These are phyloP conservation scores for Cucurbita ficifolia DNA, from an alignment of 306 rosid genomes.

Conservation along the genomic window DNA sequence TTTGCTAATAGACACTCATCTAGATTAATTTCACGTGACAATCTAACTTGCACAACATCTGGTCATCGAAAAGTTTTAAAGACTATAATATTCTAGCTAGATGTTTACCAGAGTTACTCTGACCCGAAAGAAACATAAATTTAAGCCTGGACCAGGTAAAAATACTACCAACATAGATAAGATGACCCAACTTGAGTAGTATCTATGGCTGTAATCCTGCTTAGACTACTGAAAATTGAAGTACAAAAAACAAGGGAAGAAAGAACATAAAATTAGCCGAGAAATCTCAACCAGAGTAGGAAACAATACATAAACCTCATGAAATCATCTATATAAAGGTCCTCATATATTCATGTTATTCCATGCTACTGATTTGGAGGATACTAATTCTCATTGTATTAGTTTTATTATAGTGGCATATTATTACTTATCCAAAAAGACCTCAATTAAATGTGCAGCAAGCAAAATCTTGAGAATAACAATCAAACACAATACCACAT, in stretches of 20 bases:
- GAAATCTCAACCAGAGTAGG: not conserved
- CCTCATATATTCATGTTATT: not conserved
- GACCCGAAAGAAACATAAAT: not conserved
- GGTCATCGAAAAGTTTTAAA: not conserved
- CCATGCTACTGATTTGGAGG: not conserved
- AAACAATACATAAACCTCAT: not conserved
- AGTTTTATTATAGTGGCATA: not conserved
- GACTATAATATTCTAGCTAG: not conserved
- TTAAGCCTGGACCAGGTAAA: slow-evolving; percentile 3
- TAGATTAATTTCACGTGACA: not conserved
- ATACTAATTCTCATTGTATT: not conserved
- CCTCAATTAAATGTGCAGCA: not conserved
- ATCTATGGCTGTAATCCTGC: slow-evolving; percentile 1
- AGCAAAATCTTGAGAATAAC: not conserved
- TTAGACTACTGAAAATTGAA: not conserved
- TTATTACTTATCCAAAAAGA: not conserved
- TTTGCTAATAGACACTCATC: not conserved
- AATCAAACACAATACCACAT: not conserved
- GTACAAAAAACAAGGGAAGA: not conserved
- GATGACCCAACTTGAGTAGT: not conserved
- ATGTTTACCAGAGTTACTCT: not conserved
- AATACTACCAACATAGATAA: not conserved
- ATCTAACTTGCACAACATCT: not conserved
- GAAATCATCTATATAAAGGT: not conserved
- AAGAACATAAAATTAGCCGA: not conserved